A percentile compares a stretch with the other conserved stretches of the same genome.
Conservation (phyloP, 805 yeast species). For the Cyberlindnera veronae region DNA sequence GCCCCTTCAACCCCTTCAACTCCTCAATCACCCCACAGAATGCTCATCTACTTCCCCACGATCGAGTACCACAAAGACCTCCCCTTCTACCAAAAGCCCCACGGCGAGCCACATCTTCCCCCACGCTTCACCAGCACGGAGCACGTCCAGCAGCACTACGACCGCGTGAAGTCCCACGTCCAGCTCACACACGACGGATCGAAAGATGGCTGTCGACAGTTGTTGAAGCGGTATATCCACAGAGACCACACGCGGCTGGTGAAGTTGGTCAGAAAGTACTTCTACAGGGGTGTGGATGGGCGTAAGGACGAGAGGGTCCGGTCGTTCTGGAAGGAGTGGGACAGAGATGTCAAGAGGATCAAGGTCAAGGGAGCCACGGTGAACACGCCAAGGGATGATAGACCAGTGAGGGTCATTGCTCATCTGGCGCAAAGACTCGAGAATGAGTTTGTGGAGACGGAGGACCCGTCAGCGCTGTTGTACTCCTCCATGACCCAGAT, state of each 20-base stretch:
- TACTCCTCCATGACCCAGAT: background rate
- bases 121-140: conserved; percentile 7
- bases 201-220: conserved; percentile 6
- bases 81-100: conserved; percentile 3
- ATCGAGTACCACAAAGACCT: conserved; percentile 1
- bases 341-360: background rate
- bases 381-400: conserved; percentile 6
- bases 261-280: conserved; percentile 5
- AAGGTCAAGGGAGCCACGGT: background rate
- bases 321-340: conserved; percentile 7
- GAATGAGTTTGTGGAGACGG: background rate
- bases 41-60: conserved; percentile 9
- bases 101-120: conserved; percentile 3
- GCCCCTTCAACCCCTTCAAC: too few species aligned
- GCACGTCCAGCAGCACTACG: conserved; percentile 5
- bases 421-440: background rate
- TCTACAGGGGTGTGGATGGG: conserved; percentile 7
- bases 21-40: too few species aligned
- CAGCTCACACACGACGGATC: conserved; percentile 9
- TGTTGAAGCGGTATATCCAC: conserved; percentile 7
- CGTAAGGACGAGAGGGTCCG: conserved; percentile 5
- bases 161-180: conserved; percentile 6
- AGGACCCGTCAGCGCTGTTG: background rate
- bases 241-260: conserved; percentile 1
- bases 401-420: conserved; percentile 1